Percentiles rank a stretch among this genome's conserved stretches.
Evolutionary conservation across 208 protist species (phyloP).

Genomic region (Trypanosoma avium): DNA sequence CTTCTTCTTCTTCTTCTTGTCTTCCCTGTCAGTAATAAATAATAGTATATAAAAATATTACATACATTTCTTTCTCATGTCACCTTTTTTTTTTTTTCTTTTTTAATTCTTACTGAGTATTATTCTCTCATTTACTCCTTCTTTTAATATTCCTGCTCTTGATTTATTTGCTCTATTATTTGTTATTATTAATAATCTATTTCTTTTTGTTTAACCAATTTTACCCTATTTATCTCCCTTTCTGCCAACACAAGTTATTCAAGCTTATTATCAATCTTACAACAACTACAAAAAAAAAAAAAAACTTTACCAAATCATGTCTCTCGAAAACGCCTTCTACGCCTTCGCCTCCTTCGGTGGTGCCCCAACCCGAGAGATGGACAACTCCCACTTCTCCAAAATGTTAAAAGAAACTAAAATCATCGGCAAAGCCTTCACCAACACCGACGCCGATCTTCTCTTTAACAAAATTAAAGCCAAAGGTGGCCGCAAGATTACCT

Average conservation of each 20-base stretch:
- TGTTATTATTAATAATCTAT: constrained; percentile 2
- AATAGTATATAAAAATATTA: too few relatives aligned
- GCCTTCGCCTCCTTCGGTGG: constrained; percentile 87
- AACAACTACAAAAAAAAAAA: constrained; percentile 1
- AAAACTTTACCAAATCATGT: constrained; percentile 19
- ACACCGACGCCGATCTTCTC: constrained; percentile 87
- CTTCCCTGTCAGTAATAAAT: too few relatives aligned
- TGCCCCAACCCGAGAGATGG: constrained; percentile 85
- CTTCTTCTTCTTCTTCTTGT: too few relatives aligned
- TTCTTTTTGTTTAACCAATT: too few relatives aligned
- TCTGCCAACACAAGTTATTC: too few relatives aligned
- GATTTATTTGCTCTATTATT: constrained; percentile 5
- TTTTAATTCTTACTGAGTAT: not conserved
- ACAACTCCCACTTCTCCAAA: constrained; percentile 91
- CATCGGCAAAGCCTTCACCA: constrained; percentile 87
- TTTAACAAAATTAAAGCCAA: constrained; percentile 92
- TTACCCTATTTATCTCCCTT: too few relatives aligned
- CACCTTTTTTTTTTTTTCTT: too few relatives aligned
- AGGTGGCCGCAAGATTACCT: constrained; percentile 85
- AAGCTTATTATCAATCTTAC: not conserved
- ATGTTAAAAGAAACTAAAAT: constrained; percentile 92
- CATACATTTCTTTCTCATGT: too few relatives aligned
- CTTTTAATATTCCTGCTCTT: constrained; percentile 13
- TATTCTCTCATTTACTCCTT: constrained; percentile 2
- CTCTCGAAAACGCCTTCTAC: constrained; percentile 69